Conservation (phyloP, 257 asterid species). For the Solanum gandarillasii region DNA sequence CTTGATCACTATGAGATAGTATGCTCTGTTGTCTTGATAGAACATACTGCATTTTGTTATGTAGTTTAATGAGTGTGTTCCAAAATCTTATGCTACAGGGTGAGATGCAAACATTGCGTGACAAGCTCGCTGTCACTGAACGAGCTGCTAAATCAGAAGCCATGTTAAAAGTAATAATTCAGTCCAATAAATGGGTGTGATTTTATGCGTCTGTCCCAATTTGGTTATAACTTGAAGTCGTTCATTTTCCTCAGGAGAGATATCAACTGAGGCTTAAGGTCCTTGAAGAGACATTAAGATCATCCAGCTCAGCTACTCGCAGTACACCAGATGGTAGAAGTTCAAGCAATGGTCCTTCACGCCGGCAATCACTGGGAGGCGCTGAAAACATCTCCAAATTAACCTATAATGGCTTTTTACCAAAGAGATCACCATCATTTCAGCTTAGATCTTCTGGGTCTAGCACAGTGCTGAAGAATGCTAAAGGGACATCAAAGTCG, state of each 20-base stretch:
- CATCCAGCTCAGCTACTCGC: conserved; percentile 52
- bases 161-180: conserved; percentile 52
- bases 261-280: conserved; percentile 68
- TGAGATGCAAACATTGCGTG: conserved; percentile 92
- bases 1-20: background rate
- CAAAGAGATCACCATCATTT: conserved; percentile 89
- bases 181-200: background rate
- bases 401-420: conserved; percentile 76
- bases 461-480: conserved; percentile 79
- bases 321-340: conserved; percentile 56
- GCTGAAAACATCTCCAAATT: conserved; percentile 74
- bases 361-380: conserved; percentile 93
- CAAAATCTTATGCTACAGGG: conserved; percentile 37
- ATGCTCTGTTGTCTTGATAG: background rate
- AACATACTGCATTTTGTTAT: background rate
- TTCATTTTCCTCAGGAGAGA: conserved; percentile 50
- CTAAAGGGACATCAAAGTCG: conserved; percentile 94
- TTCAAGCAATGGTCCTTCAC: conserved; percentile 69
- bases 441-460: conserved; percentile 79
- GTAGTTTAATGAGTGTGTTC: background rate
- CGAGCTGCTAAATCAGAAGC: conserved; percentile 90
- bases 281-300: conserved; percentile 83
- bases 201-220: background rate
- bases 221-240: background rate
- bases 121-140: conserved; percentile 78